Conservation (phyloP, 164 flowering plant species). For the Hamamelis virginiana region DNA sequence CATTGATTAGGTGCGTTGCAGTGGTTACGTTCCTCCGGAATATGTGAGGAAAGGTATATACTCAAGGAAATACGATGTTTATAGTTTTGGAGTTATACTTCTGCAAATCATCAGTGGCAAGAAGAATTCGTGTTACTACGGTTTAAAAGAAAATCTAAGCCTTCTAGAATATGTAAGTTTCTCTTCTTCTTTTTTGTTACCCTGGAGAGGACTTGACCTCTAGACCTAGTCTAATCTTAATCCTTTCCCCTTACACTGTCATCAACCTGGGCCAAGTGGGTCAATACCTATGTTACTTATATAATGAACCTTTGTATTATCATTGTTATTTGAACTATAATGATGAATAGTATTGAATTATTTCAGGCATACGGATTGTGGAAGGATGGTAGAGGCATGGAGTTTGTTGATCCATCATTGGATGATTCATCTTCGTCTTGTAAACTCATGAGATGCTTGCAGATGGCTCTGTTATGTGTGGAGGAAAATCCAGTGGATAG, state of each 20-base stretch:
- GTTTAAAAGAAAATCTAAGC: conserved; percentile 14
- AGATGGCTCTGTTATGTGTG: conserved; percentile 35
- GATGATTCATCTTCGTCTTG: conserved; percentile 24
- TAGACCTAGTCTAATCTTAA: too few relatives aligned
- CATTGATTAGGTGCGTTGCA: conserved; percentile 12
- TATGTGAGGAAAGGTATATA: conserved; percentile 30
- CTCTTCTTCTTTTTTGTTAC: neutral
- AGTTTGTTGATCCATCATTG: conserved; percentile 30
- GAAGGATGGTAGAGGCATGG: conserved; percentile 26
- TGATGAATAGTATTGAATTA: neutral
- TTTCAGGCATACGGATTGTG: conserved; percentile 32
- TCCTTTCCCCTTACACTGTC: too few relatives aligned
- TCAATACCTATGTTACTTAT: neutral
- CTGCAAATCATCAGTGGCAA: conserved; percentile 38
- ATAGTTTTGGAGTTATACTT: conserved; percentile 41
- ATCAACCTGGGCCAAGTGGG: too few relatives aligned
- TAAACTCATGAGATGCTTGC: conserved; percentile 31
- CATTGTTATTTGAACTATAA: neutral
- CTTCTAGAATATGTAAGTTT: conserved; percentile 35
- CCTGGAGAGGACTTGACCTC: too few relatives aligned
- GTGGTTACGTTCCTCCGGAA: conserved; percentile 44
- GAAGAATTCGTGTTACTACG: conserved; percentile 19
- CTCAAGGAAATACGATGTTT: conserved; percentile 38
- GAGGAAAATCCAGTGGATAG: conserved; percentile 30
- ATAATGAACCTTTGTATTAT: neutral